Evolutionary conservation across 2,329 filamentous ascomycete species (phyloP).

Genomic region (Podosphaera leucotricha): DNA sequence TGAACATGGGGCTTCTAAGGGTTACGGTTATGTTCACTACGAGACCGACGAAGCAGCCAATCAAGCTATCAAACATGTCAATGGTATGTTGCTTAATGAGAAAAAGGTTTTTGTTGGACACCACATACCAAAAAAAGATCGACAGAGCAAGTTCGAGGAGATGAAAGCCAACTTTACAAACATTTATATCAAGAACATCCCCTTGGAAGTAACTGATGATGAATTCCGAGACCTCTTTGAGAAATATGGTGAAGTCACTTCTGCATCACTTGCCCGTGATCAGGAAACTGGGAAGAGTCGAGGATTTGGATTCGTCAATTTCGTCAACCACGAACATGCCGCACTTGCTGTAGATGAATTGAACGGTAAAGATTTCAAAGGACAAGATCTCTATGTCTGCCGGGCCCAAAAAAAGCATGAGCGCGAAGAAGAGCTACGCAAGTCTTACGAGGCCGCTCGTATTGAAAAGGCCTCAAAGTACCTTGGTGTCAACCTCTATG

Average conservation of each 20-base stretch:
- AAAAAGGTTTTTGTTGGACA: constrained; percentile 99
- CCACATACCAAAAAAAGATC: constrained; percentile 99
- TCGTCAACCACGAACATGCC: constrained; percentile 72
- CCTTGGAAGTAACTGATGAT: constrained; percentile 62
- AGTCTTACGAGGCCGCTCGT: constrained; percentile 93
- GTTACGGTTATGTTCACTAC: constrained; percentile 98
- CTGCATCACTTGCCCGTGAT: constrained; percentile 78
- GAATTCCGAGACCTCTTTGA: constrained; percentile 88
- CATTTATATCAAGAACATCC: constrained; percentile 98
- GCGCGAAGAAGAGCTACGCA: constrained; percentile 96
- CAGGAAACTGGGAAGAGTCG: constrained; percentile 69
- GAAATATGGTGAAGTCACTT: constrained; percentile 83
- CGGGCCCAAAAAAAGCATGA: constrained; percentile 99
- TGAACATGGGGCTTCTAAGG: constrained; percentile 89
- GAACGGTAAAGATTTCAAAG: constrained; percentile 76
- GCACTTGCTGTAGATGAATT: constrained; percentile 71
- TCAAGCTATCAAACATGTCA: constrained; percentile 97
- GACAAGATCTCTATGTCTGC: constrained; percentile 91
- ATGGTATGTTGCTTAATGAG: constrained; percentile 98
- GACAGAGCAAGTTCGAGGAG: constrained; percentile 99
- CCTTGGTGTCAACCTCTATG: constrained; percentile 97
- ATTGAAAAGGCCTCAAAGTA: constrained; percentile 98
- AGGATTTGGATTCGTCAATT: constrained; percentile 94
- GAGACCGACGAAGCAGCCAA: constrained; percentile 94
- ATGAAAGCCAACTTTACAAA: constrained; percentile 99